phyloP scores from a whole-genome alignment of 345 rosid genomes.

The Angophora floribunda region DNA sequence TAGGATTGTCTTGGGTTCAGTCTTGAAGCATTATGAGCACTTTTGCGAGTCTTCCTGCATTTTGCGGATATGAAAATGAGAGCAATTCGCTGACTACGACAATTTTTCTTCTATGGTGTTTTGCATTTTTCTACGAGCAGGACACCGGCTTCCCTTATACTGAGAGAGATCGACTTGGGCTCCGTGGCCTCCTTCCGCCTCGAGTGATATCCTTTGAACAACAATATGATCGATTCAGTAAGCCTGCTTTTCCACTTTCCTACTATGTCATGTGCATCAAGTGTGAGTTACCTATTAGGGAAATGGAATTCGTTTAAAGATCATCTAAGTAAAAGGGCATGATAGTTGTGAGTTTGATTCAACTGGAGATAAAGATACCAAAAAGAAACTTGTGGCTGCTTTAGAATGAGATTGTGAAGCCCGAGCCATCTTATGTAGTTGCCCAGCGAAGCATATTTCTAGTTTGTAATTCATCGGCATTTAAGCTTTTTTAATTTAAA shows the following conservation, averaged over 20 bases:
- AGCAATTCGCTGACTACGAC: neutral
- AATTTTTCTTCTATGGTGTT: neutral
- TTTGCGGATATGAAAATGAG: neutral
- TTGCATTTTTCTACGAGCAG: conserved; percentile 20
- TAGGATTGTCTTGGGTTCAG: neutral
- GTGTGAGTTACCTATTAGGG: neutral
- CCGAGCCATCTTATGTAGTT: neutral
- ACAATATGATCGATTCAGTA: conserved; percentile 92
- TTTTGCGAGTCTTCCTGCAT: neutral
- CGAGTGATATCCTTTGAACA: conserved; percentile 88
- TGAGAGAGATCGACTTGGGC: conserved; percentile 92
- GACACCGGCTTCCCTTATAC: conserved; percentile 94
- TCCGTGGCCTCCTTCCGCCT: conserved; percentile 96
- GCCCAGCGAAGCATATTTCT: neutral
- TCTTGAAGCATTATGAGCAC: neutral
- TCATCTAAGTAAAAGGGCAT: neutral
- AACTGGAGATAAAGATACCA: neutral
- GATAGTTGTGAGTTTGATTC: neutral
- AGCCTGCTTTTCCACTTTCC: conserved; percentile 8
- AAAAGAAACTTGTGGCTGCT: neutral
- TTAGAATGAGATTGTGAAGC: neutral
- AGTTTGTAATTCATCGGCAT: neutral
- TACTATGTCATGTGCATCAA: neutral
- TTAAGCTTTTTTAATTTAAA: neutral
- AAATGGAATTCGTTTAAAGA: neutral